Evolutionary conservation across 140 eudicot genomes (phyloP).

Genomic region (Flaveria floridana): DNA sequence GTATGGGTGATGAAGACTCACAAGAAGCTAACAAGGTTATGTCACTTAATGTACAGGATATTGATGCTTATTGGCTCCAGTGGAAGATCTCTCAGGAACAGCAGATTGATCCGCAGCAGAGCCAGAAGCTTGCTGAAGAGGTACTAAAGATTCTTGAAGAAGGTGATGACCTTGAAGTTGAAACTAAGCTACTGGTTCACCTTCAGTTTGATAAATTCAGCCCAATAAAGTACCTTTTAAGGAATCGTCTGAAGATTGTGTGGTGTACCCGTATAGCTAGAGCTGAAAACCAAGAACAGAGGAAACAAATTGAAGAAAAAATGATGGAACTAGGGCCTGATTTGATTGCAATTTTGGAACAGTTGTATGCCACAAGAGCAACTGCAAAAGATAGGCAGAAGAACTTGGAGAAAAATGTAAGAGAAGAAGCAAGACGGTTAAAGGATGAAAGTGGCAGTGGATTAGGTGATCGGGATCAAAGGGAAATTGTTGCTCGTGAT

Average conservation of each 20-base stretch:
- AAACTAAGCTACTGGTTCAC: conserved; percentile 60
- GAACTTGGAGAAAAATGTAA: conserved; percentile 75
- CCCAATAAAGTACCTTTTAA: conserved; percentile 61
- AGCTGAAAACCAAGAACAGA: conserved; percentile 79
- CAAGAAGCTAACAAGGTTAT: conserved; percentile 70
- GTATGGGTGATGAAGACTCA: conserved; percentile 67
- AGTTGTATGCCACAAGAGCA: conserved; percentile 71
- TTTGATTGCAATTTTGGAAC: conserved; percentile 69
- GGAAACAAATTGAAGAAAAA: conserved; percentile 70
- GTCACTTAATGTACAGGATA: conserved; percentile 73
- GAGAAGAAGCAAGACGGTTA: conserved; percentile 79
- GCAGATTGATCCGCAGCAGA: conserved; percentile 82
- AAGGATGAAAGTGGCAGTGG: conserved; percentile 67
- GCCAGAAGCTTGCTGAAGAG: conserved; percentile 85
- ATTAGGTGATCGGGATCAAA: conserved; percentile 43
- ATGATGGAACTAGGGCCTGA: conserved; percentile 64
- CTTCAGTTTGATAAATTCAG: conserved; percentile 70
- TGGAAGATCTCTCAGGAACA: conserved; percentile 86
- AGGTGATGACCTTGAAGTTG: conserved; percentile 84
- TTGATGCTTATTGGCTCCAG: conserved; percentile 97
- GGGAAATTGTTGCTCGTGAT: conserved; percentile 54
- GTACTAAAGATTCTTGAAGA: conserved; percentile 78
- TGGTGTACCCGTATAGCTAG: conserved; percentile 96
- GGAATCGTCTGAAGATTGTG: conserved; percentile 75
- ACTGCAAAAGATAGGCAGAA: conserved; percentile 73